Evolutionary conservation across 1,139 yeast genomes (phyloP), one percentile per base, ranked within the genome.

Genomic region (Dujonia santamariae): DNA sequence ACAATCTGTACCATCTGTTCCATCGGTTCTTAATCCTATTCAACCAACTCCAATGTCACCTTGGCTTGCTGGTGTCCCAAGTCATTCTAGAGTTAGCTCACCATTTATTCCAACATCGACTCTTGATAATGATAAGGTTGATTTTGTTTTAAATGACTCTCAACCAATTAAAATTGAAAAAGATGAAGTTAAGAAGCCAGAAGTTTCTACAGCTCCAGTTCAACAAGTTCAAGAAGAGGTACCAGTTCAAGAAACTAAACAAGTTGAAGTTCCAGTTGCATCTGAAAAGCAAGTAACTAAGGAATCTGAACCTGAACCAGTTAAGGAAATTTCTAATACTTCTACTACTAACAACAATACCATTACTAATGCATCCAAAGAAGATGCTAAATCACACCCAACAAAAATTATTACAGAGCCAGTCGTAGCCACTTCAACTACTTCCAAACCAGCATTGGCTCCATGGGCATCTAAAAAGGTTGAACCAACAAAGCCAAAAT

Each of bases 401-500:
- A 12, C 26, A 9, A 12, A 12, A 6, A 23, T 22, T 14, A 22
- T 11, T 11, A 11, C 25, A n/a, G 25, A n/a, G 9, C n/a, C n/a
- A n/a, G 25, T 14, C 7, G 29, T 16, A 6, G 29, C 29, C 13
- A 16, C 29, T 4, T 21, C 20, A 5, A 21, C n/a, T 17, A 7
- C 32, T 11, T 9, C 28, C 16, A 29, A 32, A 31, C 48, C 65
- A 7, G 18, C 1, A 35, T 52, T 71, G 39, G 83, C 83, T 7
- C 83, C 84, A 28, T 78, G 83, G 83, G 82, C 83, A 5, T 45
- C 59, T 8, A 47, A 53, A 13, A 28, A 54, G 22, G 46, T 7
- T 35, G 47, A 32, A 22, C 37, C 54, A 11, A 47, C 59, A 14
- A 59, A 67, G 35, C 80, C 82, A 27, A 54, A 69, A n/a, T 59